Evolutionary conservation across 2,329 filamentous ascomycete genomes (phyloP).

Genomic region (Aureobasidium musti): DNA sequence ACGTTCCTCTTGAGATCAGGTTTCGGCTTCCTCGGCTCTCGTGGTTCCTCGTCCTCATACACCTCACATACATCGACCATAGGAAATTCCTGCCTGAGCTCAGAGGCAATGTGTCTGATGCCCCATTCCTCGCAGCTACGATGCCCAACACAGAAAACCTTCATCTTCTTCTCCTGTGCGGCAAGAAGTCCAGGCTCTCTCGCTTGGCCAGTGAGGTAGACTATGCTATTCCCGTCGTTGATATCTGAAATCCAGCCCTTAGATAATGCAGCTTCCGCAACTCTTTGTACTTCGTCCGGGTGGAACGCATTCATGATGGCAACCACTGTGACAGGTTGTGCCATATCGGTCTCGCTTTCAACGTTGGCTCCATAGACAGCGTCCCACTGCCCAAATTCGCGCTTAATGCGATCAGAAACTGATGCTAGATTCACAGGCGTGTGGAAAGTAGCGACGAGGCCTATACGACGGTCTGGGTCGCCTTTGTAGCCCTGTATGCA

Average conservation of each 20-base stretch:
- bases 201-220: conserved; percentile 46
- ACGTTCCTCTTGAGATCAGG: conserved; percentile 18
- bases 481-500: conserved; percentile 47
- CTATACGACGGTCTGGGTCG: conserved; percentile 43
- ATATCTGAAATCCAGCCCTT: conserved; percentile 36
- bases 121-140: conserved; percentile 46
- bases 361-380: conserved; percentile 14
- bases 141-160: conserved; percentile 46
- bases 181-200: conserved; percentile 41
- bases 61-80: conserved; percentile 40
- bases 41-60: conserved; percentile 41
- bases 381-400: conserved; percentile 21
- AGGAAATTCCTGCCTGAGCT: conserved; percentile 40
- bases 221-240: conserved; percentile 37
- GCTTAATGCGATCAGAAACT: conserved; percentile 13
- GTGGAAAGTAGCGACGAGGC: conserved; percentile 40
- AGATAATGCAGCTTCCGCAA: conserved; percentile 38
- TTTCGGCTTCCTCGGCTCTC: conserved; percentile 10
- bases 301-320: conserved; percentile 49
- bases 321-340: conserved; percentile 33
- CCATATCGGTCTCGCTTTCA: conserved; percentile 1
- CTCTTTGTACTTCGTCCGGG: conserved; percentile 42
- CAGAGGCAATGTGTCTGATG: conserved; percentile 41
- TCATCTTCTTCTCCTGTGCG: conserved; percentile 40
- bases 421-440: not conserved